Evolutionary conservation across 331 rosid species (phyloP), one percentile per base, ranked within the genome.

Genomic region (Saraca asoca): DNA sequence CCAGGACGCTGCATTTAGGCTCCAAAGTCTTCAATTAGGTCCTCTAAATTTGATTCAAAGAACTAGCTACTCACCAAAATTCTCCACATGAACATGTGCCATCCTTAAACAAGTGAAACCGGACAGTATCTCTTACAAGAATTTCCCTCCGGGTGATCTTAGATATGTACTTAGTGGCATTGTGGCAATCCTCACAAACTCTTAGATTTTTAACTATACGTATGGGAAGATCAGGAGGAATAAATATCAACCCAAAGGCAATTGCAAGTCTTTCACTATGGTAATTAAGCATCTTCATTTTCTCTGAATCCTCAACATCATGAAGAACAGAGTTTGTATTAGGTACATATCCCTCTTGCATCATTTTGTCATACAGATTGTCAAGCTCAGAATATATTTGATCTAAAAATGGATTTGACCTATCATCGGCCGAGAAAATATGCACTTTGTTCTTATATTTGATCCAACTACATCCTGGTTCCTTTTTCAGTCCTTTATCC

Each of bases 391-490:
- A 82, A 64, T 80, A 85, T 71, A 90, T 90, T 78, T 82, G 87
- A 82, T 82, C 87, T 29, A 84, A 77, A 79, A 71, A 85, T 58
- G 91, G 91, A 69, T 71, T 83, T 50, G 89, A 88, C 51, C 64
- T 69, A 70, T 90, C 91, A 73, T 88, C 95, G 15, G 97, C 91
- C 8, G 95, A 85, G 78, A 90, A 90, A 69, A 90, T 74, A 53
- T 88, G 79, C 62, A 90, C 90, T 77, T 14, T 71, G 61, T 82
- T 86, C 72, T 88, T 87, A 80, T 83, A 87, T 79, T 90, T 90
- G 58, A 88, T 90, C 97, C 97, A 88, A 75, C 95, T 91, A 73
- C 87, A 88, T 62, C 97, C 95, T 0, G 91, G 97, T 66, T 91
- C 95, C 79, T 88, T 91, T 78, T 77, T 84, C 72, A 82, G 78